phyloP scores from a whole-genome alignment of 768 basidiomycete genomes.

The Mycena latifolia region DNA sequence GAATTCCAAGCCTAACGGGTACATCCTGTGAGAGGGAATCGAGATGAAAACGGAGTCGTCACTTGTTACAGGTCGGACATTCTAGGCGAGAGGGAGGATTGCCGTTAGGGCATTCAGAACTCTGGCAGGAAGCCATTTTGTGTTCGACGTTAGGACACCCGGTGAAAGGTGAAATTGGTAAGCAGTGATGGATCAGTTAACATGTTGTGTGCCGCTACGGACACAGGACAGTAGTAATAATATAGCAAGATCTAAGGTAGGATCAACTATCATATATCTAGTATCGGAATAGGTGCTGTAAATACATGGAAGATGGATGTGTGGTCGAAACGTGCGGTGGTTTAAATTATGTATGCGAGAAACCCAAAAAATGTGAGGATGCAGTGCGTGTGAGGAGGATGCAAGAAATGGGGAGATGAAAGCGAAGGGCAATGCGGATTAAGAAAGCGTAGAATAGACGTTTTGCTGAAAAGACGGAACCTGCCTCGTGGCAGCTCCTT shows the following conservation, averaged over 20 bases:
- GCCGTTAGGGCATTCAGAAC: constrained; percentile 78
- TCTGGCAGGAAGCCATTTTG: constrained; percentile 66
- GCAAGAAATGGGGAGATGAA: constrained; percentile 38
- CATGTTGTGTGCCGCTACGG: too few relatives aligned
- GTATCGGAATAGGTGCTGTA: constrained; percentile 32
- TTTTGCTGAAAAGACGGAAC: constrained; percentile 36
- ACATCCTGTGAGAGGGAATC: constrained; percentile 22
- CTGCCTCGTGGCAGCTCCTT: constrained; percentile 42
- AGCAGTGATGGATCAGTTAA: too few relatives aligned
- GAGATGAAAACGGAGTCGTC: constrained; percentile 35
- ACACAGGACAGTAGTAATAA: background rate
- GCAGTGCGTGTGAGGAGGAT: constrained; percentile 28
- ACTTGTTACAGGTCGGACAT: constrained; percentile 97
- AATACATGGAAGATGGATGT: constrained; percentile 34
- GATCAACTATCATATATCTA: constrained; percentile 18
- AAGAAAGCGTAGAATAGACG: constrained; percentile 34
- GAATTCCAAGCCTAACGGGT: constrained; percentile 76
- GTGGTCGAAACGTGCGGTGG: constrained; percentile 29
- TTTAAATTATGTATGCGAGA: constrained; percentile 42
- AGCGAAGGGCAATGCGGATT: constrained; percentile 42
- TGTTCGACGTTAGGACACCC: background rate
- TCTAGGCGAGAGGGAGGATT: constrained; percentile 90
- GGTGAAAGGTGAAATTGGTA: background rate
- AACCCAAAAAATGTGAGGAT: constrained; percentile 26
- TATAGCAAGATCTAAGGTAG: constrained; percentile 34